Evolutionary conservation across 306 rosid species (phyloP), one percentile per base, ranked within the genome.

Genomic region (Begonia peltatifolia): DNA sequence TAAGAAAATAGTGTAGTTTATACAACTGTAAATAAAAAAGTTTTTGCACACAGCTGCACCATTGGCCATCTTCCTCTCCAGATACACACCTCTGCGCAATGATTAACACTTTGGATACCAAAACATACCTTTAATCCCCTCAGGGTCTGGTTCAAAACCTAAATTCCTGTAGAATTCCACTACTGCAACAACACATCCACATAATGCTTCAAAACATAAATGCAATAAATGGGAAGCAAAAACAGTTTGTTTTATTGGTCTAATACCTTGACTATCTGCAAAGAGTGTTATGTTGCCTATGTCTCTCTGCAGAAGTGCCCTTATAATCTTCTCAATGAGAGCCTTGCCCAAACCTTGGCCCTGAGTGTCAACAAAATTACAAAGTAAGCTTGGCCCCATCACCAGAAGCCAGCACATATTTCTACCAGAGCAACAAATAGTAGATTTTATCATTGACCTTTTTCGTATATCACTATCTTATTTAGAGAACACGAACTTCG

Each of bases 301-400:
- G 76, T 83, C 99, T 76, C 76, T 83, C 67, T 80, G 95, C 65
- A 90, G 68, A 63, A 90, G 94, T 41, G 94, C 62, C 64, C 90
- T 74, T 67, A 90, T 86, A 52, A 86, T 66, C 76, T 81, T 86
- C 75, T 90, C 96, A 50, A 90, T 78, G 42, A 90, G 96, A 55
- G 96, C 75, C 74, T 79, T 90, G 36, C 99, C 94, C 43, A 90
- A 94, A 62, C 99, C 96, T 76, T 83, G 99, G 50, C 96, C 99
- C 94, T 83, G 64, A 1, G 38, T 6, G 38, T 20, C 38, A 30
- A 30, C 8, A 30, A 30, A 30, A 30, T 5, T 5, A 7, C 38
- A 30, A 6, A 30, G 38, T 30, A 5, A 30, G 38, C 38, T 6
- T 7, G 38, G 8, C 38, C 38, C 38, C 35, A 25, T 25, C 35